Conservation (phyloP, 1,139 yeast species). For the Candida smagusa region DNA sequence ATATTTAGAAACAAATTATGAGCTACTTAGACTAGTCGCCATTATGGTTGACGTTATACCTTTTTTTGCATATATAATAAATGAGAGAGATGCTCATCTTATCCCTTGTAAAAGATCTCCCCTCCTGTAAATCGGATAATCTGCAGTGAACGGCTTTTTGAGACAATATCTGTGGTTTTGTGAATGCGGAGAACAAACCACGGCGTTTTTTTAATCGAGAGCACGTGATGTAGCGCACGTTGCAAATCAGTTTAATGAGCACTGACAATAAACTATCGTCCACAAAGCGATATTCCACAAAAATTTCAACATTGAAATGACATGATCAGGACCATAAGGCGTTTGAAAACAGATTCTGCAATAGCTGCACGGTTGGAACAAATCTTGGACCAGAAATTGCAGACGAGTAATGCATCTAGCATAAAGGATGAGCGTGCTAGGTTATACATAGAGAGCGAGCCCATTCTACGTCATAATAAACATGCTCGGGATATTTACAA, state of each 20-base stretch:
- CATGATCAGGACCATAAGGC: too few relatives aligned
- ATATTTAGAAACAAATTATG: background rate
- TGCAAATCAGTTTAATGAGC: too few relatives aligned
- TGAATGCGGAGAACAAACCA: background rate
- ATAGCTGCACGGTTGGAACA: conserved; percentile 20
- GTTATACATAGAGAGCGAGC: conserved; percentile 17
- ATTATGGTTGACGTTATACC: too few relatives aligned
- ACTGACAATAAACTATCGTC: too few relatives aligned
- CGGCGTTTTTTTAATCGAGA: background rate
- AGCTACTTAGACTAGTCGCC: background rate
- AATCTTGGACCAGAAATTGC: conserved; percentile 19
- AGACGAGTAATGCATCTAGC: conserved; percentile 4
- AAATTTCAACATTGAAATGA: too few relatives aligned
- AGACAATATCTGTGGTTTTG: background rate
- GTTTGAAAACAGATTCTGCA: conserved; percentile 9
- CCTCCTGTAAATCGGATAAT: background rate
- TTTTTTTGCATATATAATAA: too few relatives aligned
- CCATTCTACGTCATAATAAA: conserved; percentile 36
- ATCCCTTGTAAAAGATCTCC: too few relatives aligned
- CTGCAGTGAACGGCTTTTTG: background rate
- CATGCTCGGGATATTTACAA: conserved; percentile 54
- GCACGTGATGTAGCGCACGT: too few relatives aligned
- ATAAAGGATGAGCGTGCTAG: conserved; percentile 10
- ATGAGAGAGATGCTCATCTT: too few relatives aligned
- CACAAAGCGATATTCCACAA: too few relatives aligned